Evolutionary conservation across 1,139 yeast genomes (phyloP).

Genomic region (Pichia sp.): DNA sequence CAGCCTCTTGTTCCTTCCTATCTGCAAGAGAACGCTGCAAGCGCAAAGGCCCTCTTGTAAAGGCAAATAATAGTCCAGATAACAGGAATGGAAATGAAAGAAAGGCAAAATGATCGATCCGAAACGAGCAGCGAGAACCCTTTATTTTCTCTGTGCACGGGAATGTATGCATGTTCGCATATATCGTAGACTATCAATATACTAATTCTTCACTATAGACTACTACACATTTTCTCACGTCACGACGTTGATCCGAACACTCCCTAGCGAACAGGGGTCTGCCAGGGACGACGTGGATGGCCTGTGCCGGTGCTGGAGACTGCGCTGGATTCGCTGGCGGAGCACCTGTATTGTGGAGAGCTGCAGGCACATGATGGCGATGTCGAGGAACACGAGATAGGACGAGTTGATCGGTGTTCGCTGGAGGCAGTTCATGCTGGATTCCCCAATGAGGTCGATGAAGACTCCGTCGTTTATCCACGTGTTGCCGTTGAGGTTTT

Average conservation of each 20-base stretch:
- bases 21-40: not conserved
- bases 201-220: not conserved
- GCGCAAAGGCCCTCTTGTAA: not conserved
- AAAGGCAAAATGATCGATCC: not conserved
- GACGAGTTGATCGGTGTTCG: not conserved
- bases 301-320: not conserved
- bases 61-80: not conserved
- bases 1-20: not conserved
- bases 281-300: not conserved
- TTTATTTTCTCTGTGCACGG: not conserved
- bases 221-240: not conserved
- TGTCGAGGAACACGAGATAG: constrained; percentile 3
- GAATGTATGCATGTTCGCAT: not conserved
- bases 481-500: not conserved
- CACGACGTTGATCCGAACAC: not conserved
- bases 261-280: not conserved
- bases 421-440: not conserved
- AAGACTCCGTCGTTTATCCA: constrained; percentile 3
- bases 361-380: constrained; percentile 5
- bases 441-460: constrained; percentile 9
- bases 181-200: not conserved
- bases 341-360: constrained; percentile 2
- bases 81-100: not conserved
- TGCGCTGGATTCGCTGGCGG: constrained; percentile 1
- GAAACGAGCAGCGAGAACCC: not conserved